phyloP scores from a whole-genome alignment of 2,329 filamentous ascomycete genomes.

The Taxawa tesnikishii region DNA sequence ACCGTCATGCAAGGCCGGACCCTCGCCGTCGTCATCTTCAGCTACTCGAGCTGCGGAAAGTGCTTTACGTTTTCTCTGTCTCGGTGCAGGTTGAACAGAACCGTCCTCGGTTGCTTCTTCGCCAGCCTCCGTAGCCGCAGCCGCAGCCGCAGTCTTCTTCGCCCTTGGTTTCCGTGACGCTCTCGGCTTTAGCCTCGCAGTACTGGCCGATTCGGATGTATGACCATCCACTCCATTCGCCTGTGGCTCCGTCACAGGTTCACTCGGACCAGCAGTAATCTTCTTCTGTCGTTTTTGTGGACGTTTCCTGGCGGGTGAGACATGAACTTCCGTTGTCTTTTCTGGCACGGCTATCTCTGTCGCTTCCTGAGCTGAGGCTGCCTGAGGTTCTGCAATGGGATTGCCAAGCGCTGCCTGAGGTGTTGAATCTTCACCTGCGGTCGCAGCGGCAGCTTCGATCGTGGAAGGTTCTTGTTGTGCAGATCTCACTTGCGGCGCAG shows the following conservation, averaged over 20 bases:
- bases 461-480: no score
- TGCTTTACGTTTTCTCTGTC: constrained; percentile 4
- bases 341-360: no score
- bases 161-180: constrained; percentile 1
- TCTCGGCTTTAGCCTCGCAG: constrained; percentile 4
- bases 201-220: background rate
- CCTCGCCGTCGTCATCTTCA: constrained; percentile 4
- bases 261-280: background rate
- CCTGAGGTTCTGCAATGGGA: no score
- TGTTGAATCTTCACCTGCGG: no score
- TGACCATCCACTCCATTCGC: no score
- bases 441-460: no score
- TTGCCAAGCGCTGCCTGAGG: no score
- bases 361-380: no score
- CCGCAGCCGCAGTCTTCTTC: constrained; percentile 1
- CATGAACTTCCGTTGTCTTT: no score
- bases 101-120: background rate
- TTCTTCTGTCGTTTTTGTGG: constrained; percentile 6
- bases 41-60: constrained; percentile 3
- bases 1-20: background rate
- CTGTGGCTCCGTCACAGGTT: no score
- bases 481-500: no score
- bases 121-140: background rate
- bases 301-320: no score
- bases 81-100: constrained; percentile 2